Evolutionary conservation across 2,329 filamentous ascomycete genomes (phyloP).

Genomic region (Fusarium neocosmosporiellum): DNA sequence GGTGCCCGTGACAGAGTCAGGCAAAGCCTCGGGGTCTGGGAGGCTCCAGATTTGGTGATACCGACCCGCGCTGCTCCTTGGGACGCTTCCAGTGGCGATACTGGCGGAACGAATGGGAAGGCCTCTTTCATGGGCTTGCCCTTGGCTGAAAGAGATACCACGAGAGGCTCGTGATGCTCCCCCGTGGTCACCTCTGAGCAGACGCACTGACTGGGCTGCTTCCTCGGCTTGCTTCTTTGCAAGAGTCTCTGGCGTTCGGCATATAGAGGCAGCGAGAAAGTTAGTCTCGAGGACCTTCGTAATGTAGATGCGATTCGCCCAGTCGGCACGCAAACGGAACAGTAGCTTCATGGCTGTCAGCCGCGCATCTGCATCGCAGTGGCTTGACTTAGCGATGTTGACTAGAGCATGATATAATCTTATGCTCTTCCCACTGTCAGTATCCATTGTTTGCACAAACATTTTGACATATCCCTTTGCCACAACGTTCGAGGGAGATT

Average conservation of each 20-base stretch:
- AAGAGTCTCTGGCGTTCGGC: slow-evolving; percentile 68
- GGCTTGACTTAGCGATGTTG: slow-evolving; percentile 68
- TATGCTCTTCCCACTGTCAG: slow-evolving; percentile 72
- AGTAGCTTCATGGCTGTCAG: slow-evolving; percentile 81
- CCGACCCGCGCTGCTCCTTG: slow-evolving; percentile 45
- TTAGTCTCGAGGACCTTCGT: slow-evolving; percentile 77
- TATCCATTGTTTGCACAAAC: slow-evolving; percentile 79
- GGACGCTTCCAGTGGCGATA: slow-evolving; percentile 47
- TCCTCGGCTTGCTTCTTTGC: slow-evolving; percentile 64
- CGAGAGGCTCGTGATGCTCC: slow-evolving; percentile 54
- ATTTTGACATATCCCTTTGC: slow-evolving; percentile 78
- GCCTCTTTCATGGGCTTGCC: slow-evolving; percentile 56
- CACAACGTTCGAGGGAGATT: slow-evolving; percentile 77
- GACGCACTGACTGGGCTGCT: slow-evolving; percentile 56
- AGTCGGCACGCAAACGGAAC: slow-evolving; percentile 86
- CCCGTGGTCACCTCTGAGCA: slow-evolving; percentile 58
- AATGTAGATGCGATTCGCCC: slow-evolving; percentile 80
- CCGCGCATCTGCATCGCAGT: slow-evolving; percentile 75
- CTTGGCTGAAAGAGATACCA: slow-evolving; percentile 65
- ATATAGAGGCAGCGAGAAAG: slow-evolving; percentile 77
- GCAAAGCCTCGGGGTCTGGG: slow-evolving; percentile 67
- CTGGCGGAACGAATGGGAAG: slow-evolving; percentile 56
- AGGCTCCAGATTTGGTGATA: slow-evolving; percentile 69
- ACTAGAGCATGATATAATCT: slow-evolving; percentile 73
- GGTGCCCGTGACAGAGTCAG: slow-evolving; percentile 56